Evolutionary conservation across 768 basidiomycete genomes (phyloP).

Genomic region (Lactarius hatsudake): DNA sequence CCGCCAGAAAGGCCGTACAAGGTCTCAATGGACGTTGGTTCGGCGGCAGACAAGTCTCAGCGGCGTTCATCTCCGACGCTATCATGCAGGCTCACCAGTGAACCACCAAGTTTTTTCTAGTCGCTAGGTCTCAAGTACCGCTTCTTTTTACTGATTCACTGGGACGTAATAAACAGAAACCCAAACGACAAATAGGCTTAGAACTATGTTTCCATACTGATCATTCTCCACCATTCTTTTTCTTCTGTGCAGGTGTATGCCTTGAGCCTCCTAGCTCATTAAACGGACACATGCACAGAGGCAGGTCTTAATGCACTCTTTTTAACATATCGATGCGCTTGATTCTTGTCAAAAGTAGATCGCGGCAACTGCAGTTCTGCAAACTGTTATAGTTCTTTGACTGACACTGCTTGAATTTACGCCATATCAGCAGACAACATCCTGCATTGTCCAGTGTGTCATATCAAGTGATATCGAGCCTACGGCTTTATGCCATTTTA

Average conservation of each 20-base stretch:
- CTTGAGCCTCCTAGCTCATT: slow-evolving; percentile 22
- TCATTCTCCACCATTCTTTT: slow-evolving; percentile 22
- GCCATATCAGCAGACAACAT: slow-evolving; percentile 13
- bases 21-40: slow-evolving; percentile 98
- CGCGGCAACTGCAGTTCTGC: slow-evolving; percentile 18
- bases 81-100: slow-evolving; percentile 91
- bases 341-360: slow-evolving; percentile 27
- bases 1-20: slow-evolving; percentile 80
- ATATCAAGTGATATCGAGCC: slow-evolving; percentile 12
- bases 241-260: slow-evolving; percentile 28
- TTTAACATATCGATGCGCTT: slow-evolving; percentile 26
- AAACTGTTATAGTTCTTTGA: slow-evolving; percentile 13
- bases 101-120: slow-evolving; percentile 23
- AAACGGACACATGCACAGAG: slow-evolving; percentile 26
- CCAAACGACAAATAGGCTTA: slow-evolving; percentile 22
- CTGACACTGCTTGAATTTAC: slow-evolving; percentile 15
- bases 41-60: slow-evolving; percentile 85
- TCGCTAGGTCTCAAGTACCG: slow-evolving; percentile 23
- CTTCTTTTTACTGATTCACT: slow-evolving; percentile 28
- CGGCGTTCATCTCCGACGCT: slow-evolving; percentile 87
- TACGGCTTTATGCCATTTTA: neutral
- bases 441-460: slow-evolving; percentile 2
- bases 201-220: slow-evolving; percentile 28
- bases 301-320: slow-evolving; percentile 27
- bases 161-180: slow-evolving; percentile 24